phyloP scores from a whole-genome alignment of 768 basidiomycete species.

The Agrocybe praecox region DNA sequence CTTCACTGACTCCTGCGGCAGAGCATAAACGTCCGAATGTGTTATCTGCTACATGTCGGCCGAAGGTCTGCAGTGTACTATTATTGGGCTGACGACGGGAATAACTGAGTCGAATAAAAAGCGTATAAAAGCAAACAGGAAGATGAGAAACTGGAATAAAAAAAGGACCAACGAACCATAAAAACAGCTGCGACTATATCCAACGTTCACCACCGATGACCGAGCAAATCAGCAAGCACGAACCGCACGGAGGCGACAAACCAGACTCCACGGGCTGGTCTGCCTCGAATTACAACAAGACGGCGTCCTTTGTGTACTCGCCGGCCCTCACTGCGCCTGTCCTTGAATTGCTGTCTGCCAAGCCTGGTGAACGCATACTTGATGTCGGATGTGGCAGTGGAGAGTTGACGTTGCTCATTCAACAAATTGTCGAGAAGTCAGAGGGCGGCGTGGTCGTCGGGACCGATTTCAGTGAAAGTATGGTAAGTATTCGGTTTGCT shows the following conservation, averaged over 20 bases:
- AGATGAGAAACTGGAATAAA: background rate
- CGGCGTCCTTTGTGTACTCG: constrained; percentile 72
- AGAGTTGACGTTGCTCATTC: constrained; percentile 66
- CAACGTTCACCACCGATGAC: background rate
- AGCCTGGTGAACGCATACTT: constrained; percentile 69
- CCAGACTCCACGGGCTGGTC: constrained; percentile 53
- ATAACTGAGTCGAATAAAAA: background rate
- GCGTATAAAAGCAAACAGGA: background rate
- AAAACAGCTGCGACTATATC: background rate
- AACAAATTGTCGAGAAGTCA: constrained; percentile 47
- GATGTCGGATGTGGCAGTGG: constrained; percentile 88
- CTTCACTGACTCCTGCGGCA: too few relatives aligned
- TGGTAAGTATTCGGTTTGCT: constrained; percentile 50
- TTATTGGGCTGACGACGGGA: background rate
- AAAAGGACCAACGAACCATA: background rate
- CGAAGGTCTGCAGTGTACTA: background rate
- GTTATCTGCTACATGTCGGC: background rate
- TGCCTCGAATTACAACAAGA: constrained; percentile 60
- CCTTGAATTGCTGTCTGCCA: constrained; percentile 59
- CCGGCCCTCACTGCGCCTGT: constrained; percentile 54
- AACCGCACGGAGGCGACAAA: constrained; percentile 4
- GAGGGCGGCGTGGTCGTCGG: constrained; percentile 62
- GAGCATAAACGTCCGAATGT: background rate
- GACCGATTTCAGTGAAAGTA: constrained; percentile 68
- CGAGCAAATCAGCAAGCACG: background rate